Evolutionary conservation across 495 filamentous ascomycete species (phyloP), one percentile per base, ranked within the genome.

Genomic region (Melanomma pulvis-pyrius): DNA sequence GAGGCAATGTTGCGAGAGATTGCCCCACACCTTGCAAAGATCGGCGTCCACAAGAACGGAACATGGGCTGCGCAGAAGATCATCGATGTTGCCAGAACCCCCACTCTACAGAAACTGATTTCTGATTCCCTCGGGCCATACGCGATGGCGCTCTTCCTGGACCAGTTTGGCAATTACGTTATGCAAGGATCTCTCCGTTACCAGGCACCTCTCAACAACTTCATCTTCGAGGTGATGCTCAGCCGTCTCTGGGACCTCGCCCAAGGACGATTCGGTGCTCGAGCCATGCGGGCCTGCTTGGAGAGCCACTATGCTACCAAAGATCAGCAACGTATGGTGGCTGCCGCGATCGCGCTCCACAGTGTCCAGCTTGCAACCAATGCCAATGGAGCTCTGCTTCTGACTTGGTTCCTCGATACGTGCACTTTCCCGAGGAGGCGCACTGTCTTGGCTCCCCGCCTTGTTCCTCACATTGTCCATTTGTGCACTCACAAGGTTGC

Each of bases 61-160:
- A 98, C 94, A 5, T 98, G 94, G 94, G 94, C 94, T 61, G 94
- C 93, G 0, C 94, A 98, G 78, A 98, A 98, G 84, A 98, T 98
- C 70, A 97, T 98, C 68, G 94, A 98, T 76, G 92, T 96, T 21
- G 90, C 91, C 67, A 89, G 92, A 75, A 90, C 88, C 1, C 89
- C 90, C 5, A 82, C 82, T 55, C 92, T 98, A 79, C 93, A 92
- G 87, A 78, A 82, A 34, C 82, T 91, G 75, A 92, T 97, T 69
- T 88, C 96, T 29, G 85, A 96, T 64, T 83, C 88, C 65, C 81
- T 98, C 29, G 87, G 89, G 9, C 87, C 91, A 1, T 97, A 96
- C 78, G 90, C 89, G 5, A 84, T 97, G 25, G 89, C 92, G 2
- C 80, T 97, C 22, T 98, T 98, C 83, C 83, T 97, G 15, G 94